These are phyloP conservation scores for bread wheat (Triticum aestivum) DNA, from an alignment of 176 grass and related monocot species.

Conservation along the genomic window DNA sequence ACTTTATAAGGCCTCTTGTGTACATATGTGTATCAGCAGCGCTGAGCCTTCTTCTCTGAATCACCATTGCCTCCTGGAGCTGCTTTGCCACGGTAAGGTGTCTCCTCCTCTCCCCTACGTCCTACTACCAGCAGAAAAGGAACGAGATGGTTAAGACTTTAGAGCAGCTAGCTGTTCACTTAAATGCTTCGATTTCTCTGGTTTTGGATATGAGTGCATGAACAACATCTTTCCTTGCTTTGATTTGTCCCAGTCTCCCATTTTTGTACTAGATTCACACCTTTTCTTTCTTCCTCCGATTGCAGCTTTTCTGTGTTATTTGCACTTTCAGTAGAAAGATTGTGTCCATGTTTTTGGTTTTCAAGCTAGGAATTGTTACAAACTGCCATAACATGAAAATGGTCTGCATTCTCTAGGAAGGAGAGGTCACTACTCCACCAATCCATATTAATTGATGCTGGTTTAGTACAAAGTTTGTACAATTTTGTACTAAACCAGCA, in stretches of 20 bases:
- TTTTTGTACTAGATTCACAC: background rate
- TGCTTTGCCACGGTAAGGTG: background rate
- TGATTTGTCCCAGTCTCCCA: background rate
- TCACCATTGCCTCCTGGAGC: background rate
- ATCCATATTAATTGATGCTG: no score
- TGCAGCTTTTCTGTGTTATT: background rate
- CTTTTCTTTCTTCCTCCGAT: background rate
- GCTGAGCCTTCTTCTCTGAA: background rate
- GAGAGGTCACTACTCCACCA: background rate
- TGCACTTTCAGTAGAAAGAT: background rate
- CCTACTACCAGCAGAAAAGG: background rate
- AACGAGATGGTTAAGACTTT: background rate
- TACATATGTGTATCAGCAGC: background rate
- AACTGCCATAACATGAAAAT: background rate
- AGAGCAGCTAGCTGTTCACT: background rate
- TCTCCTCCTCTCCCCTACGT: background rate
- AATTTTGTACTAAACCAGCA: no score
- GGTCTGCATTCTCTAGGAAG: background rate
- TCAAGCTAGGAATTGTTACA: background rate
- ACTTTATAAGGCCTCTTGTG: no score
- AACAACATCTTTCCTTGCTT: background rate
- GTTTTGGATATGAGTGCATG: background rate
- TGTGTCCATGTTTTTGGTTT: background rate
- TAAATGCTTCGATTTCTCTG: background rate
- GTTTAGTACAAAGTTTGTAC: no score